Conservation (phyloP, 2,329 filamentous ascomycete species). For the Corniculantispora saksenae region DNA sequence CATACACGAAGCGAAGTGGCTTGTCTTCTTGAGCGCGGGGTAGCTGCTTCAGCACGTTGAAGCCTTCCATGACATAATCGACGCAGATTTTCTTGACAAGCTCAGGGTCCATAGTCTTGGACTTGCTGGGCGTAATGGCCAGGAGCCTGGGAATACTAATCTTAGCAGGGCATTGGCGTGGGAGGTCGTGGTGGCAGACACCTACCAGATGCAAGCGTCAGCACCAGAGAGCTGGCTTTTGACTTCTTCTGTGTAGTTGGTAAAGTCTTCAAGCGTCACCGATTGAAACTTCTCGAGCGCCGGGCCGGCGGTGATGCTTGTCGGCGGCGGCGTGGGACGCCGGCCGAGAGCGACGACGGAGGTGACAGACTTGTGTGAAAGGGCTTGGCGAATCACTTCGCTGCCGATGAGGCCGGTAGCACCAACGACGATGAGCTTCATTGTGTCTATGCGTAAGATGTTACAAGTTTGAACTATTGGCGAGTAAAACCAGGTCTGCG, state of each 20-base stretch:
- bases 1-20: conserved; percentile 50
- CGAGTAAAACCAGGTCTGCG: not conserved
- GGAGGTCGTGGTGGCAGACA: not conserved
- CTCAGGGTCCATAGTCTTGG: conserved; percentile 32
- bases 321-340: conserved; percentile 33
- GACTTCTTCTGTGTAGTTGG: conserved; percentile 40
- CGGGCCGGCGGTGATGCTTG: conserved; percentile 23
- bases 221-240: conserved; percentile 43
- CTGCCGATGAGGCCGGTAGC: conserved; percentile 44
- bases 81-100: conserved; percentile 43
- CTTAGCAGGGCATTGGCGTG: not conserved
- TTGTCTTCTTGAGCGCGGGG: conserved; percentile 24
- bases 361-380: conserved; percentile 37
- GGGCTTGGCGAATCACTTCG: conserved; percentile 46
- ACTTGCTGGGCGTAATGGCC: conserved; percentile 42
- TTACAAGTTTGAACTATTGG: too few relatives aligned
- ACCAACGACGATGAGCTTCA: conserved; percentile 47
- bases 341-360: conserved; percentile 45
- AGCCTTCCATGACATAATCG: conserved; percentile 31
- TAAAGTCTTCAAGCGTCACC: conserved; percentile 42
- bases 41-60: conserved; percentile 38
- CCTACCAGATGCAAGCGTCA: conserved; percentile 45
- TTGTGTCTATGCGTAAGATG: too few relatives aligned
- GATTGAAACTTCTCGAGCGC: conserved; percentile 40
- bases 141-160: conserved; percentile 35